These are phyloP conservation scores for Pythium phragmiticola DNA, from an alignment of 352 stramenopile genomes.

Conservation along the genomic window DNA sequence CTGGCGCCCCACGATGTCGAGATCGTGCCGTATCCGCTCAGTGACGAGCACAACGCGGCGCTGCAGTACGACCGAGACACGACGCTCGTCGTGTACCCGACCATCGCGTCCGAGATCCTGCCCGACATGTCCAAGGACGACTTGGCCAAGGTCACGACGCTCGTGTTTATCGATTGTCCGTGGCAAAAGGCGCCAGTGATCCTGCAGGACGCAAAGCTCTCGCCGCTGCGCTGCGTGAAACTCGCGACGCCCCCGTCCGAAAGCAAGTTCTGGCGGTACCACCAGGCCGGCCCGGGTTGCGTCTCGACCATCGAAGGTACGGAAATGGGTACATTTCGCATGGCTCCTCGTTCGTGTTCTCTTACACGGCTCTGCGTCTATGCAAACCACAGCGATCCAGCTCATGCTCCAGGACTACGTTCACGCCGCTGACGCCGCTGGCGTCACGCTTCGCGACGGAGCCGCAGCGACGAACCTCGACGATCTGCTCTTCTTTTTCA, in stretches of 20 bases:
- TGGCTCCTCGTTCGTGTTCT: not conserved
- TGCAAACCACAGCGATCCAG: slow-evolving; percentile 56
- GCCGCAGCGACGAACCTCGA: slow-evolving; percentile 40
- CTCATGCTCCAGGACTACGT: slow-evolving; percentile 81
- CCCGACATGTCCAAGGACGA: slow-evolving; percentile 55
- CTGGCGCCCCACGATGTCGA: slow-evolving; percentile 66
- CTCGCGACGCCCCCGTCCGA: slow-evolving; percentile 70
- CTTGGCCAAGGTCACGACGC: slow-evolving; percentile 51
- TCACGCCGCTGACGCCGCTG: slow-evolving; percentile 35
- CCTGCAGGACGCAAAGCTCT: slow-evolving; percentile 51
- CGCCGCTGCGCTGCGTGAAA: slow-evolving; percentile 69
- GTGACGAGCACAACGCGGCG: slow-evolving; percentile 19
- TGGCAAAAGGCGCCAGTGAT: slow-evolving; percentile 87
- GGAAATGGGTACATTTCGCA: not conserved
- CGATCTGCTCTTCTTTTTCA: slow-evolving; percentile 85
- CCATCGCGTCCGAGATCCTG: slow-evolving; percentile 64
- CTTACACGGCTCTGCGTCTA: not conserved
- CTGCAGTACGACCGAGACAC: slow-evolving; percentile 58
- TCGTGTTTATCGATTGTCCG: slow-evolving; percentile 87
- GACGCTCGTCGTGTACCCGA: slow-evolving; percentile 81
- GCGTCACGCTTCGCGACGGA: slow-evolving; percentile 33
- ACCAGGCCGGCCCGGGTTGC: slow-evolving; percentile 78
- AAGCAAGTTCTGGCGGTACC: slow-evolving; percentile 89
- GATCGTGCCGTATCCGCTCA: slow-evolving; percentile 63
- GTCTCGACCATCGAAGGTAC: slow-evolving; percentile 91